Conservation (phyloP, 2,329 filamentous ascomycete species). For the Colletotrichum tofieldiae region DNA sequence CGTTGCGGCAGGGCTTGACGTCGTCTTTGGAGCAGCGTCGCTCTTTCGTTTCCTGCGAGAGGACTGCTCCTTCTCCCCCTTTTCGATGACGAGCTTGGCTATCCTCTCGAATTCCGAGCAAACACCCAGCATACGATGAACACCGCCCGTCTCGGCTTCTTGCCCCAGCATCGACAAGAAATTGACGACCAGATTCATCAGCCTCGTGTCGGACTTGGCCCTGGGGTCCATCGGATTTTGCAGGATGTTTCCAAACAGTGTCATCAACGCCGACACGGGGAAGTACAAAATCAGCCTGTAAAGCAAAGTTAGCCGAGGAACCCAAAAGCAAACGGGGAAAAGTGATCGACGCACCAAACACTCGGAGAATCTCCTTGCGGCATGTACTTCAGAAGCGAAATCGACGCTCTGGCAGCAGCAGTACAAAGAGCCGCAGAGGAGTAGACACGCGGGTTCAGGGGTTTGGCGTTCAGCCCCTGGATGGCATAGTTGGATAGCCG, state of each 20-base stretch:
- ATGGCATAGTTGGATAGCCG: conserved; percentile 95
- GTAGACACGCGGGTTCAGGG: conserved; percentile 94
- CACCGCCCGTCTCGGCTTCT: conserved; percentile 90
- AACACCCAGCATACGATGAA: conserved; percentile 93
- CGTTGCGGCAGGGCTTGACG: conserved; percentile 46
- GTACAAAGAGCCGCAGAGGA: conserved; percentile 94
- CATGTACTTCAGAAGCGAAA: conserved; percentile 95
- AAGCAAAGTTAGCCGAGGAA: conserved; percentile 49
- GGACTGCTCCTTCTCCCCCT: conserved; percentile 87
- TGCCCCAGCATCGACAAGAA: conserved; percentile 92
- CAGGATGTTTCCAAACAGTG: conserved; percentile 94
- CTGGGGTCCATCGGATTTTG: conserved; percentile 94
- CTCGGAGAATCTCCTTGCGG: conserved; percentile 95
- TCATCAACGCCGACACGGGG: conserved; percentile 94
- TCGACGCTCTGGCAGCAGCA: conserved; percentile 91
- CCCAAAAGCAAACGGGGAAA: neutral
- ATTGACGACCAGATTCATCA: conserved; percentile 94
- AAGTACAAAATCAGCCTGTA: conserved; percentile 92
- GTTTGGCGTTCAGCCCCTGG: conserved; percentile 90
- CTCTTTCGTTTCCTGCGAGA: conserved; percentile 89
- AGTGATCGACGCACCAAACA: conserved; percentile 80
- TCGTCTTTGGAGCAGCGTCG: conserved; percentile 59
- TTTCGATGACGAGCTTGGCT: conserved; percentile 90
- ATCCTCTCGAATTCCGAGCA: conserved; percentile 98
- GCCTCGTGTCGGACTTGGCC: conserved; percentile 87